phyloP scores from a whole-genome alignment of 2,329 filamentous ascomycete genomes.

The Helotiales sp. region DNA sequence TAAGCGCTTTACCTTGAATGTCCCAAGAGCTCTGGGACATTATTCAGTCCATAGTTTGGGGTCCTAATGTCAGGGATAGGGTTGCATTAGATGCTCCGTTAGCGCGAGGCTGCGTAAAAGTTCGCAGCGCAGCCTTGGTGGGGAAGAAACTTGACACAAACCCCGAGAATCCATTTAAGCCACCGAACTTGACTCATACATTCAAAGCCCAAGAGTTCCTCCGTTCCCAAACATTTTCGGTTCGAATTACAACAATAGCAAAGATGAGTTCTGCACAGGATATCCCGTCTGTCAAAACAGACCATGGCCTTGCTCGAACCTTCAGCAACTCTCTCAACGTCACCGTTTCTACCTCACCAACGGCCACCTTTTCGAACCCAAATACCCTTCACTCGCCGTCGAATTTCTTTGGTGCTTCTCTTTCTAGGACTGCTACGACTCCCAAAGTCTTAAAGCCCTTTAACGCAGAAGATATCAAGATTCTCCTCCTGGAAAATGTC shows the following conservation, averaged over 20 bases:
- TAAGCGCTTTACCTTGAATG: too few species aligned
- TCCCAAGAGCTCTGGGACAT: too few species aligned
- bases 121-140: not conserved
- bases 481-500: conserved; percentile 92
- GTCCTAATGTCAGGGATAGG: too few species aligned
- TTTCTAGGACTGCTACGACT: conserved; percentile 44
- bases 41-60: too few species aligned
- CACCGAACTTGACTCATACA: not conserved
- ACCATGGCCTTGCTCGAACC: conserved; percentile 36
- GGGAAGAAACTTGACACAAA: not conserved
- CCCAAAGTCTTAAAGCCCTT: conserved; percentile 91
- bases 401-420: conserved; percentile 53
- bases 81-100: not conserved
- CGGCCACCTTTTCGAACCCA: conserved; percentile 66
- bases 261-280: conserved; percentile 43
- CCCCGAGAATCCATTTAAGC: not conserved
- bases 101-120: not conserved
- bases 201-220: too few species aligned
- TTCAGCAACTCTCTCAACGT: conserved; percentile 54
- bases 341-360: conserved; percentile 74
- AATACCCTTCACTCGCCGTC: conserved; percentile 60
- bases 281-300: conserved; percentile 41
- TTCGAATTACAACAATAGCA: not conserved
- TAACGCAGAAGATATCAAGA: conserved; percentile 93
- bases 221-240: too few species aligned